These are phyloP conservation scores for Oryza meridionalis DNA, from an alignment of 176 grass and related monocot genomes.

Conservation along the genomic window DNA sequence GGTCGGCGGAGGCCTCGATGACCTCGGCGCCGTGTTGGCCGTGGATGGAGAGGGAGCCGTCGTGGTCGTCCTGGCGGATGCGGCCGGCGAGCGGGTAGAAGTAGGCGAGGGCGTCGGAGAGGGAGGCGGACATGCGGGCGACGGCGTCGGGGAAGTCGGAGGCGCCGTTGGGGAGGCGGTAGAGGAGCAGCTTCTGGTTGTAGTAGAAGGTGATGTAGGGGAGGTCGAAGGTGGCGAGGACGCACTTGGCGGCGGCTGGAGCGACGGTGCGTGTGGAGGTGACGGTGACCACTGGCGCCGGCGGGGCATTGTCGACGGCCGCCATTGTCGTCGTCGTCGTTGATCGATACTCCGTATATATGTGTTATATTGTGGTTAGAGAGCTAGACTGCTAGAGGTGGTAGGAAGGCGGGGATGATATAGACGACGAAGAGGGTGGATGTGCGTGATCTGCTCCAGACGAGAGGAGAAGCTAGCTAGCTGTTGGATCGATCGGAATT, in stretches of 20 bases:
- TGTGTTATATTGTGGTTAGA: too few species aligned
- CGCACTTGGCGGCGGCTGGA: slow-evolving; percentile 52
- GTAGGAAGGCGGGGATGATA: too few species aligned
- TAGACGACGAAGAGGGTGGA: too few species aligned
- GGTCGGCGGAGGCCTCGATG: slow-evolving; percentile 62
- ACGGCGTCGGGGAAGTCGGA: slow-evolving; percentile 60
- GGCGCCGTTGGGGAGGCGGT: slow-evolving; percentile 48
- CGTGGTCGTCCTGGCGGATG: slow-evolving; percentile 64
- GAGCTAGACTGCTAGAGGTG: too few species aligned
- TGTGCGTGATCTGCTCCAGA: too few species aligned
- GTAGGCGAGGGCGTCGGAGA: slow-evolving; percentile 72
- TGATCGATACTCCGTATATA: too few species aligned
- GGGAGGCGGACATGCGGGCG: slow-evolving; percentile 54
- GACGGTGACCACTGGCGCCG: slow-evolving; percentile 37
- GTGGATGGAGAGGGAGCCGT: slow-evolving; percentile 47
- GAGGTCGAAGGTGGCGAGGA: slow-evolving; percentile 82
- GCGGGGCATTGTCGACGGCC: slow-evolving; percentile 44
- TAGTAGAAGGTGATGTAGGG: slow-evolving; percentile 99
- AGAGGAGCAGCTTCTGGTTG: slow-evolving; percentile 96
- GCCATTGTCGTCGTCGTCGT: slow-evolving; percentile 41
- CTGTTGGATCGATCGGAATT: background rate
- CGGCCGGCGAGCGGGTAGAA: slow-evolving; percentile 83
- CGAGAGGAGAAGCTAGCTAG: too few species aligned
- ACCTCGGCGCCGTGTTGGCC: slow-evolving; percentile 69
- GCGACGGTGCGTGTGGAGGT: slow-evolving; percentile 40